Evolutionary conservation across 495 filamentous ascomycete species (phyloP).

Genomic region (Friedmanniomyces endolithicus): DNA sequence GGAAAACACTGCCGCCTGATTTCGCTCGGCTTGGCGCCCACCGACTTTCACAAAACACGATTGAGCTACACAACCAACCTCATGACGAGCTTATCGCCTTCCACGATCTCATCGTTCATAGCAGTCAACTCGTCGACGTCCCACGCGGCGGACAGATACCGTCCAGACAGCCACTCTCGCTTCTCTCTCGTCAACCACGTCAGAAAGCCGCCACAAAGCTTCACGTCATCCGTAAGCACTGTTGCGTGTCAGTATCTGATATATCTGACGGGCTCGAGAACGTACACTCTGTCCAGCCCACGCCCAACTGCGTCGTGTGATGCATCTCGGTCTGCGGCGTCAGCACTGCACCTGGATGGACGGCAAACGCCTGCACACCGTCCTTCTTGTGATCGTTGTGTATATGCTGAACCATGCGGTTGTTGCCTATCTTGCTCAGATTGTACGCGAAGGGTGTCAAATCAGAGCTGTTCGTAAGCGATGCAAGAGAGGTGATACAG

Average conservation of each 20-base stretch:
- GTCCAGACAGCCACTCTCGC: slow-evolving; percentile 13
- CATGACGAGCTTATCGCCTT: slow-evolving; percentile 6
- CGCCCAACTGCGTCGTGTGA: neutral
- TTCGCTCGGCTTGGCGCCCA: neutral
- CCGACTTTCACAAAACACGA: neutral
- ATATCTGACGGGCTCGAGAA: too few species aligned
- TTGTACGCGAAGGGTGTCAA: slow-evolving; percentile 22
- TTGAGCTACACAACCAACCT: slow-evolving; percentile 18
- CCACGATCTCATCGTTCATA: slow-evolving; percentile 12
- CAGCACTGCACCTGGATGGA: slow-evolving; percentile 26
- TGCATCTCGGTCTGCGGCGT: slow-evolving; percentile 21
- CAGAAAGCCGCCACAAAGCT: slow-evolving; percentile 19
- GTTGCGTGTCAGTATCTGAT: neutral
- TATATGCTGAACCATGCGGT: slow-evolving; percentile 21
- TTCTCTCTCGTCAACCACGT: slow-evolving; percentile 14
- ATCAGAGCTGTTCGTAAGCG: neutral
- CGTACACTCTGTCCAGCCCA: neutral
- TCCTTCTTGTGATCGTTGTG: slow-evolving; percentile 18
- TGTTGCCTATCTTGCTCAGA: slow-evolving; percentile 18
- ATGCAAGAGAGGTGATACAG: slow-evolving; percentile 13
- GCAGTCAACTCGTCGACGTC: slow-evolving; percentile 11
- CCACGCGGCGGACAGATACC: slow-evolving; percentile 8
- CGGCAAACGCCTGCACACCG: slow-evolving; percentile 21
- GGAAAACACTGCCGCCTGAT: too few species aligned
- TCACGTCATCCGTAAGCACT: slow-evolving; percentile 19